Percentiles rank a stretch among this genome's conserved stretches.
Evolutionary conservation across 805 yeast genomes (phyloP).

Genomic region (Wickerhamiella siamensis): DNA sequence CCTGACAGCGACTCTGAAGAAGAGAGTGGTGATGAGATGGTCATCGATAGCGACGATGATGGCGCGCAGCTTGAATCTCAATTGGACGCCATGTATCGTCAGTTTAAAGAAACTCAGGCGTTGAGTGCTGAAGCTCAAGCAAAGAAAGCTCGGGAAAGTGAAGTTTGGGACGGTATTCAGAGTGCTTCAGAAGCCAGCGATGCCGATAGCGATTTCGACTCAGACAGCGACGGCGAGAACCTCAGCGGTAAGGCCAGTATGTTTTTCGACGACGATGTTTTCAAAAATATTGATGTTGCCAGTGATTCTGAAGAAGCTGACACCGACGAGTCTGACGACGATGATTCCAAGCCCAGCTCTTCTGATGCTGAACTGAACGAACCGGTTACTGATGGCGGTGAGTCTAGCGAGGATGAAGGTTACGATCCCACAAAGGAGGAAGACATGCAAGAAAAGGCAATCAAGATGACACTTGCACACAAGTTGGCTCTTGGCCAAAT

Average conservation of each 20-base stretch:
- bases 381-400: slow-evolving; percentile 13
- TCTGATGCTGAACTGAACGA: slow-evolving; percentile 7
- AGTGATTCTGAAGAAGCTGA: slow-evolving; percentile 19
- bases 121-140: slow-evolving; percentile 39
- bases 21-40: slow-evolving; percentile 20
- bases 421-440: slow-evolving; percentile 18
- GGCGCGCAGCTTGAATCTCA: slow-evolving; percentile 54
- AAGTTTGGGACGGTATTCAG: slow-evolving; percentile 22
- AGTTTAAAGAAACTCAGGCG: slow-evolving; percentile 37
- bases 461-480: slow-evolving; percentile 85
- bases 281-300: slow-evolving; percentile 19
- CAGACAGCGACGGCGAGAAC: slow-evolving; percentile 13
- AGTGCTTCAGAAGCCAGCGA: slow-evolving; percentile 22
- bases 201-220: slow-evolving; percentile 14
- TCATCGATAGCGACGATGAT: slow-evolving; percentile 26
- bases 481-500: slow-evolving; percentile 82
- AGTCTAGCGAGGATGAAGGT: slow-evolving; percentile 11
- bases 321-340: slow-evolving; percentile 13
- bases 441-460: slow-evolving; percentile 23
- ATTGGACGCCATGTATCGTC: slow-evolving; percentile 66
- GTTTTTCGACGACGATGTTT: slow-evolving; percentile 28
- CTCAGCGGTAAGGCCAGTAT: slow-evolving; percentile 26
- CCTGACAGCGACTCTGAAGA: slow-evolving; percentile 26
- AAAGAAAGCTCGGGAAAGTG: slow-evolving; percentile 36
- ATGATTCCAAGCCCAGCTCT: slow-evolving; percentile 3